These are phyloP conservation scores for Dactylis glomerata DNA, from an alignment of 176 grass and related monocot species.

Conservation along the genomic window DNA sequence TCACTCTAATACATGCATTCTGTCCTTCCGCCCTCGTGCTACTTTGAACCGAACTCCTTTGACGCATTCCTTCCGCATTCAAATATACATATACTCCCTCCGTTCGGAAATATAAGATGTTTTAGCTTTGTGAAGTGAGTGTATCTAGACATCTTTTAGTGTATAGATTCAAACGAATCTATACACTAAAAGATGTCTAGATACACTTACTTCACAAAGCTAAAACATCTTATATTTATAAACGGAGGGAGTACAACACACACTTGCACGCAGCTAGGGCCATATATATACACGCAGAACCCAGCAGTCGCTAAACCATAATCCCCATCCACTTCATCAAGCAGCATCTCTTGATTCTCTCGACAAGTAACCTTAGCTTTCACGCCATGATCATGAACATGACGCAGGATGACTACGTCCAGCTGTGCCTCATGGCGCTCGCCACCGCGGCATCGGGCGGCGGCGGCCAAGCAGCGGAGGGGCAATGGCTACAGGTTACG, in stretches of 20 bases:
- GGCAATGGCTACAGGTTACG: neutral
- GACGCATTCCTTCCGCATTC: neutral
- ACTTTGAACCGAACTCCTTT: constrained; percentile 17
- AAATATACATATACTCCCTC: neutral
- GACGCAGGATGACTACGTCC: constrained; percentile 59
- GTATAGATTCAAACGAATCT: too few relatives aligned
- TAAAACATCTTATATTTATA: too few relatives aligned
- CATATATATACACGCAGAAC: neutral
- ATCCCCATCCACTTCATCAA: neutral
- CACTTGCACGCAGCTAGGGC: neutral
- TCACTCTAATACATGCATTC: neutral
- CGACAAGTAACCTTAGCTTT: neutral
- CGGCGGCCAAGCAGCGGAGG: neutral
- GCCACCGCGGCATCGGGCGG: neutral
- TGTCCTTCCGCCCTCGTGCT: constrained; percentile 35
- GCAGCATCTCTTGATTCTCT: neutral
- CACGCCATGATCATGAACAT: constrained; percentile 1
- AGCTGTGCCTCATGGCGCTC: constrained; percentile 53
- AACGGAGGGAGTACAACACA: too few relatives aligned
- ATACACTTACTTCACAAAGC: too few relatives aligned
- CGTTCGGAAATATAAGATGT: too few relatives aligned
- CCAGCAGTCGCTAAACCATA: neutral
- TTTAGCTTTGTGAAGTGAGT: too few relatives aligned
- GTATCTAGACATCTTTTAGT: too few relatives aligned
- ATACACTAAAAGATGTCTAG: too few relatives aligned